Base-by-base conservation (phyloP, 371 early-diverging fungal genomes). In the Nematocida sp. region DNA sequence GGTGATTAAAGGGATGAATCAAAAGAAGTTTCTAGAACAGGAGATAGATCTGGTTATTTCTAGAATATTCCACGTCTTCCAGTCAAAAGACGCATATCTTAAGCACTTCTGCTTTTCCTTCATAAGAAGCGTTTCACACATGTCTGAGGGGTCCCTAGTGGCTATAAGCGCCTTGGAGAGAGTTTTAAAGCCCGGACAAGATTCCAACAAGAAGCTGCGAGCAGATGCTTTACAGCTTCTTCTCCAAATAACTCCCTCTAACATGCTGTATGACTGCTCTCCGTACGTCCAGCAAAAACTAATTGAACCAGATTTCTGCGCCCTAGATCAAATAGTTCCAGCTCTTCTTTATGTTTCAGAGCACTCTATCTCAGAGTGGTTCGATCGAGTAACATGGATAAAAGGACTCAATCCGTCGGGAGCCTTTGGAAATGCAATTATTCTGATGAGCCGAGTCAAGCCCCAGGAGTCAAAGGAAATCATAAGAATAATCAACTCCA, bases 191-290 rank as follows among this genome's bases (percentile, higher is more conserved):
- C 51, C 50, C 18, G 69, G 76, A 40, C 55, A 57, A 42, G 54
- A 42, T 30, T 59, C 48, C 9, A 51, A 42, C 11, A 51, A 71
- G 42, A n/a, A n/a, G n/a, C 28, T 80, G 30, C 71, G 79, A 49
- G 57, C 57, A 18, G 75, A 59, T 33, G 64, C 75, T 1, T 30
- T 84, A 49, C 63, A 68, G 42, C 67, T 67, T 1, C 64, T 84
- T 28, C 80, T 82, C 42, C 67, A 61, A 35, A 80, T 79, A 53
- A 50, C 82, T 23, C 84, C 82, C 18, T 66, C 65, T 0, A 55
- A 61, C 48, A 84, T 82, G 82, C 47, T 77, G 13, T 38, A 78
- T 45, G 84, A 84, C 56, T 82, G 77, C 79, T 61, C 66, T 45
- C 80, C 77, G 79, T 78, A 75, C 60, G 53, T 82, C 20, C 79